These are phyloP conservation scores for rapeseed (Brassica napus) DNA, from an alignment of 345 rosid genomes.

Conservation along the genomic window DNA sequence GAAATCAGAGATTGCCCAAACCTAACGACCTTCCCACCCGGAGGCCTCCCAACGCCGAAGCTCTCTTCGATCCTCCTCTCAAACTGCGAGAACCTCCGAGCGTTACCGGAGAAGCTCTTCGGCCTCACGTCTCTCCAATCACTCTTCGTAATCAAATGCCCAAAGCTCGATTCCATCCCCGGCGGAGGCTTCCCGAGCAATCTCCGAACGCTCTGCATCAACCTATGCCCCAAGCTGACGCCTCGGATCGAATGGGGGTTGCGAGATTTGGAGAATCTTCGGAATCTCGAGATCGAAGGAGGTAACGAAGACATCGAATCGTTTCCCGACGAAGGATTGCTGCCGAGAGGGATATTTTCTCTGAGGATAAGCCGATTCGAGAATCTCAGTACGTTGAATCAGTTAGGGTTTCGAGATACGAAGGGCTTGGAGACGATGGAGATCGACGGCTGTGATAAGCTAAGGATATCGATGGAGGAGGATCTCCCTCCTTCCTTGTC, in stretches of 20 bases:
- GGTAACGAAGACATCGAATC: constrained; percentile 32
- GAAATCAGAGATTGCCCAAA: constrained; percentile 45
- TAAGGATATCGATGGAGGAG: constrained; percentile 32
- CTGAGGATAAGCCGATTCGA: constrained; percentile 36
- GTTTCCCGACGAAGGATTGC: constrained; percentile 43
- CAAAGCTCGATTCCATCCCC: constrained; percentile 31
- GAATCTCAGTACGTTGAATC: constrained; percentile 28
- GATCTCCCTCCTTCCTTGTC: constrained; percentile 44
- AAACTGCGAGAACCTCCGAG: constrained; percentile 41
- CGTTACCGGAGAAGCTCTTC: constrained; percentile 41
- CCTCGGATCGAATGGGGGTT: constrained; percentile 39
- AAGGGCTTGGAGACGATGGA: constrained; percentile 32
- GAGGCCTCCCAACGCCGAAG: constrained; percentile 41
- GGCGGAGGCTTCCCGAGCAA: constrained; percentile 41
- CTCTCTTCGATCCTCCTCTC: constrained; percentile 39
- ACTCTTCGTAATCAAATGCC: constrained; percentile 40
- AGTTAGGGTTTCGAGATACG: constrained; percentile 33
- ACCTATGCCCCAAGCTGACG: constrained; percentile 37
- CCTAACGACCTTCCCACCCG: constrained; percentile 30
- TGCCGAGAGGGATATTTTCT: constrained; percentile 33
- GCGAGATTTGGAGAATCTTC: constrained; percentile 35
- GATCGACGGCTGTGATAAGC: constrained; percentile 42
- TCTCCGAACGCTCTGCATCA: constrained; percentile 37
- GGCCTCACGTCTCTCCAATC: constrained; percentile 40
- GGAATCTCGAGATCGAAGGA: constrained; percentile 43